Conservation (phyloP, 192 early-diverging fungal species). For the Rhizoclosmatium globosum region DNA sequence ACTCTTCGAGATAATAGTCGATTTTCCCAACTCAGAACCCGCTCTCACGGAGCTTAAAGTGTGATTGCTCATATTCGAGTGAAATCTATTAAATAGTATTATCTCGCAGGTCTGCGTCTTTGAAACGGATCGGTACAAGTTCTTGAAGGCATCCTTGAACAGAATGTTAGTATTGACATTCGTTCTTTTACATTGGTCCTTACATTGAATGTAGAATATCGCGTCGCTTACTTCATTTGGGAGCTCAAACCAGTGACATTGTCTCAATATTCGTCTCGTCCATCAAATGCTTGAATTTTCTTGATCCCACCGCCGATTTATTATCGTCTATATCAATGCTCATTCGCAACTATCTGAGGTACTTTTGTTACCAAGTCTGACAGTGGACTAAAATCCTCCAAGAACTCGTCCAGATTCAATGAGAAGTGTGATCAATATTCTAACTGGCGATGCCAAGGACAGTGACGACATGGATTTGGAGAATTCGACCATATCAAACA, state of each 20-base stretch:
- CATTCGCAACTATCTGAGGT: constrained; percentile 13
- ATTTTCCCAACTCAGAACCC: constrained; percentile 68
- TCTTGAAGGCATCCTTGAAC: background rate
- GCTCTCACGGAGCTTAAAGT: constrained; percentile 71
- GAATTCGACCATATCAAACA: constrained; percentile 13
- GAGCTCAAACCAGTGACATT: constrained; percentile 75
- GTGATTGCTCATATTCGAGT: constrained; percentile 4
- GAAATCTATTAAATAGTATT: background rate
- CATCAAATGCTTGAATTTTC: constrained; percentile 71
- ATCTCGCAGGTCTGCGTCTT: constrained; percentile 21
- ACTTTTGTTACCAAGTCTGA: background rate
- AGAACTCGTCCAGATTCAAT: constrained; percentile 73
- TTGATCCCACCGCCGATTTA: constrained; percentile 74
- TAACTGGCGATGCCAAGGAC: constrained; percentile 73
- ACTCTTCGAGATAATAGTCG: constrained; percentile 78
- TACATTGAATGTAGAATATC: constrained; percentile 31
- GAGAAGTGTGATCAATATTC: constrained; percentile 67
- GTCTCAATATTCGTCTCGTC: constrained; percentile 74
- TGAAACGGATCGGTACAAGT: constrained; percentile 16
- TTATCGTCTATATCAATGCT: constrained; percentile 40
- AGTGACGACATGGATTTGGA: constrained; percentile 59
- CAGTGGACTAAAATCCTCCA: background rate
- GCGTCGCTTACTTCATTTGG: constrained; percentile 73
- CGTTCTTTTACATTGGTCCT: background rate
- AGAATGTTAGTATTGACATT: background rate